Conservation (phyloP, 345 rosid genomes). For the Gynandropsis gynandra region DNA sequence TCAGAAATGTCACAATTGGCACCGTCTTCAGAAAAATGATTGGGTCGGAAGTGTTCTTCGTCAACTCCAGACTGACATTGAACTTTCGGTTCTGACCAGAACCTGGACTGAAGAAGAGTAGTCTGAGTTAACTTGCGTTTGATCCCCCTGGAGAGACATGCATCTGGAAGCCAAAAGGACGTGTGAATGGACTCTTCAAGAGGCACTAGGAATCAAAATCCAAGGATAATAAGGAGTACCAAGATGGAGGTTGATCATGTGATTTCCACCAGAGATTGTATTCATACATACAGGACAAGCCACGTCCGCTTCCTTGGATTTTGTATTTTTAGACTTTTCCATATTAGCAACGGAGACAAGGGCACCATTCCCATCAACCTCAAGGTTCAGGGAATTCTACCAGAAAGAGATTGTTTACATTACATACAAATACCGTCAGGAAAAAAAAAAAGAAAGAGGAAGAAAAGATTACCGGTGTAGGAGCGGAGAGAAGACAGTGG, state of each 20-base stretch:
- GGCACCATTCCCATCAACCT: conserved; percentile 22
- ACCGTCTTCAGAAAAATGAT: conserved; percentile 13
- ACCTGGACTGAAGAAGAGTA: conserved; percentile 62
- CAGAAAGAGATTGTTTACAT: conserved; percentile 3
- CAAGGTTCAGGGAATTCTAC: conserved; percentile 40
- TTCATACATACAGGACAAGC: conserved; percentile 46
- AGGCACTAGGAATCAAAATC: conserved; percentile 4
- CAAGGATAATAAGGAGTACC: conserved; percentile 27
- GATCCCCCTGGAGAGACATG: conserved; percentile 45
- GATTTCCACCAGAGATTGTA: conserved; percentile 36
- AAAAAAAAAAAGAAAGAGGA: background rate
- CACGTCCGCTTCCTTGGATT: conserved; percentile 15
- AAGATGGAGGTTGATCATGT: conserved; percentile 50
- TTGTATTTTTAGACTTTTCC: background rate
- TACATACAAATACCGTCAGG: background rate
- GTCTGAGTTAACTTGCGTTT: conserved; percentile 72
- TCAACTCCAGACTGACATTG: conserved; percentile 9
- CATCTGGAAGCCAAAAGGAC: conserved; percentile 25
- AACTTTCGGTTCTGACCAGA: conserved; percentile 32
- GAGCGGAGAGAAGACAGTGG: conserved; percentile 39
- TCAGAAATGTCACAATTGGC: conserved; percentile 9
- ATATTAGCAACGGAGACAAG: conserved; percentile 4
- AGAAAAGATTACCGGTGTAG: conserved; percentile 30
- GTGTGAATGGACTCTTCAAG: conserved; percentile 2
- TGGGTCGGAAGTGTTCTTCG: conserved; percentile 3